Percentiles rank a stretch among this genome's conserved stretches.
Evolutionary conservation across 2,329 filamentous ascomycete genomes (phyloP).

Genomic region (Fusarium tjaetaba): DNA sequence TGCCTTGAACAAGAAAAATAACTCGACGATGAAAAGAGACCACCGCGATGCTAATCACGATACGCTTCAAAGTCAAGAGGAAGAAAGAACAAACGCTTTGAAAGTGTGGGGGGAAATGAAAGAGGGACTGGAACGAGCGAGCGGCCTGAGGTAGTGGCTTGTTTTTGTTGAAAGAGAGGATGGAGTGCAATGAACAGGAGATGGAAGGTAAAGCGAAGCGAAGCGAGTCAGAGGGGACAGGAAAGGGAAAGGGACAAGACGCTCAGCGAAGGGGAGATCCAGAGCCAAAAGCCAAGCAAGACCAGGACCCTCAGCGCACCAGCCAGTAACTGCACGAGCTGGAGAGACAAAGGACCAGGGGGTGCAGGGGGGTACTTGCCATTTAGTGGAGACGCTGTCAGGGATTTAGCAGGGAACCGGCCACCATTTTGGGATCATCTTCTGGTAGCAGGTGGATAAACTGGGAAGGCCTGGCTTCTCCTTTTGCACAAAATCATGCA

Average conservation of each 20-base stretch:
- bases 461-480: conserved; percentile 6
- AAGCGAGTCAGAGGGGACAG: conserved; percentile 40
- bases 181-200: conserved; percentile 42
- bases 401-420: conserved; percentile 26
- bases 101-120: conserved; percentile 46
- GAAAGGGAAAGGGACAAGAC: conserved; percentile 33
- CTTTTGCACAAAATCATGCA: conserved; percentile 33
- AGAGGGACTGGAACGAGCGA: conserved; percentile 55
- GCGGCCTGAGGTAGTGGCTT: conserved; percentile 50
- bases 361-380: conserved; percentile 23
- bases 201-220: conserved; percentile 36
- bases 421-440: conserved; percentile 29
- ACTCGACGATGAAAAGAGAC: conserved; percentile 32
- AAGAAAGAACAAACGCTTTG: conserved; percentile 41
- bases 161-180: conserved; percentile 55
- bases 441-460: conserved; percentile 18
- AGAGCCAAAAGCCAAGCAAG: conserved; percentile 12
- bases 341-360: conserved; percentile 27
- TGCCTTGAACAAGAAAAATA: conserved; percentile 6
- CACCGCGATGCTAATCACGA: conserved; percentile 4
- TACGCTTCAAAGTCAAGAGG: conserved; percentile 27
- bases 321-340: conserved; percentile 28
- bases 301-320: conserved; percentile 1
- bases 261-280: conserved; percentile 28
- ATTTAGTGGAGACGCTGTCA: conserved; percentile 18